phyloP scores from a whole-genome alignment of 1,284 basidiomycete species.

The Phaffia rhodozyma region DNA sequence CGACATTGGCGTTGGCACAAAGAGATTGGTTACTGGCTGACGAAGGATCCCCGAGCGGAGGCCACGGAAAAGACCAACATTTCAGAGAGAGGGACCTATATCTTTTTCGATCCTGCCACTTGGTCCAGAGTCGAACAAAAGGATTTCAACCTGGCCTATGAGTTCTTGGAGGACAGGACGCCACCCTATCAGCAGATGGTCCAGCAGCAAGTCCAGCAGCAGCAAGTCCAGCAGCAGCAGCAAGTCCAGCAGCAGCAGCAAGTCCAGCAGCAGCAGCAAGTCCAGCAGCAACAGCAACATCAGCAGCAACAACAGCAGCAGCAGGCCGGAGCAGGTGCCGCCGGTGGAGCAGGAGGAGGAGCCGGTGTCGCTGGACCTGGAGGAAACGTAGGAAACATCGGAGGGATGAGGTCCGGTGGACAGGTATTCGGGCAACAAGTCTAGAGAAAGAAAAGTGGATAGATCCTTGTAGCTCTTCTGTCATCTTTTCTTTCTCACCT shows the following conservation, averaged over 20 bases:
- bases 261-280: conserved; percentile 5
- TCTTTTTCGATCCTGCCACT: conserved; percentile 80
- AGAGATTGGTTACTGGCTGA: conserved; percentile 81
- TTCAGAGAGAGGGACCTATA: conserved; percentile 78
- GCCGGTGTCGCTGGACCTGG: no score
- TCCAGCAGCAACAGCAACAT: background rate
- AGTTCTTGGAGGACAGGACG: conserved; percentile 59
- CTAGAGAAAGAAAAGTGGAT: no score
- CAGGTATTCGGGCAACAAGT: no score
- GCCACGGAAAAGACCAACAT: conserved; percentile 59
- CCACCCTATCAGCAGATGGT: conserved; percentile 6
- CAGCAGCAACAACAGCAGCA: background rate
- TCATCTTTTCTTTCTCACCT: no score
- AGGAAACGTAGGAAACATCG: no score
- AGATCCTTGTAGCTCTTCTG: no score
- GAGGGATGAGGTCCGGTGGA: background rate
- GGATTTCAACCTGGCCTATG: conserved; percentile 74
- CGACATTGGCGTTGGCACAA: conserved; percentile 95
- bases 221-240: conserved; percentile 4
- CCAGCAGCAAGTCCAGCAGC: background rate
- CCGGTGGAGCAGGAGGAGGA: background rate
- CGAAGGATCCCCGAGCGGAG: conserved; percentile 50
- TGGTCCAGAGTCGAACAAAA: conserved; percentile 72
- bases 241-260: background rate
- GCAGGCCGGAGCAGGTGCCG: background rate